Percentiles rank a stretch among this genome's conserved stretches.
Evolutionary conservation across 2,329 filamentous ascomycete genomes (phyloP).

Genomic region (Aureobasidium sp.): DNA sequence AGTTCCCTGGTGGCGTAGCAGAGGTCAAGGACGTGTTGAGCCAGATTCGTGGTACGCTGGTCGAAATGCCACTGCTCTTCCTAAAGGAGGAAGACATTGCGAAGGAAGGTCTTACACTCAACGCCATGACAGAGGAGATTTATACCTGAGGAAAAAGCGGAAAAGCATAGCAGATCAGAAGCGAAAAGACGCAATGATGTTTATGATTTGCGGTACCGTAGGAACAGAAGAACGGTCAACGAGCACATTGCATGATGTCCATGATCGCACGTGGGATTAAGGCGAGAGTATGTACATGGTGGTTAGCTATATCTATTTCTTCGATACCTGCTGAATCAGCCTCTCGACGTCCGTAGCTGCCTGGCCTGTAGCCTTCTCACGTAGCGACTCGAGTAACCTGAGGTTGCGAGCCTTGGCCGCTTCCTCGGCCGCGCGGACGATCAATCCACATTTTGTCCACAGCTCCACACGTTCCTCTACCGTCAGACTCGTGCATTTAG

Average conservation of each 20-base stretch:
- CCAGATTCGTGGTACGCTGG: conserved; percentile 51
- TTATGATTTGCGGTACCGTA: neutral
- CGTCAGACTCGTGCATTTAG: conserved; percentile 72
- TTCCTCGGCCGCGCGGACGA: conserved; percentile 84
- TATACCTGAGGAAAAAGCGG: neutral
- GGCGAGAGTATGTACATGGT: neutral
- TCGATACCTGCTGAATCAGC: conserved; percentile 50
- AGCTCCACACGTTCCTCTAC: conserved; percentile 70
- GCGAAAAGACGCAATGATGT: neutral
- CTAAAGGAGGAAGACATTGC: conserved; percentile 81
- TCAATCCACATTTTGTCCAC: conserved; percentile 94
- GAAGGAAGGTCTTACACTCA: conserved; percentile 62
- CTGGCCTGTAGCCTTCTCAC: conserved; percentile 64
- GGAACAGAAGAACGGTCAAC: neutral
- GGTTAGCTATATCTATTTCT: neutral
- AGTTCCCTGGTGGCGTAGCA: conserved; percentile 38
- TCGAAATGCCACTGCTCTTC: conserved; percentile 90
- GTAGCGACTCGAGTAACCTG: conserved; percentile 64
- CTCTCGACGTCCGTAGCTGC: conserved; percentile 76
- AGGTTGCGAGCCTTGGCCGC: conserved; percentile 75
- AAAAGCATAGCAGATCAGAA: neutral
- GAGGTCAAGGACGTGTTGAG: conserved; percentile 64
- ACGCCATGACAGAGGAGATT: conserved; percentile 23
- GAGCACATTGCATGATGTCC: neutral
- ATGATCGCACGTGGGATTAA: neutral